phyloP scores from a whole-genome alignment of 345 rosid genomes.

The Bretschneidera sinensis region DNA sequence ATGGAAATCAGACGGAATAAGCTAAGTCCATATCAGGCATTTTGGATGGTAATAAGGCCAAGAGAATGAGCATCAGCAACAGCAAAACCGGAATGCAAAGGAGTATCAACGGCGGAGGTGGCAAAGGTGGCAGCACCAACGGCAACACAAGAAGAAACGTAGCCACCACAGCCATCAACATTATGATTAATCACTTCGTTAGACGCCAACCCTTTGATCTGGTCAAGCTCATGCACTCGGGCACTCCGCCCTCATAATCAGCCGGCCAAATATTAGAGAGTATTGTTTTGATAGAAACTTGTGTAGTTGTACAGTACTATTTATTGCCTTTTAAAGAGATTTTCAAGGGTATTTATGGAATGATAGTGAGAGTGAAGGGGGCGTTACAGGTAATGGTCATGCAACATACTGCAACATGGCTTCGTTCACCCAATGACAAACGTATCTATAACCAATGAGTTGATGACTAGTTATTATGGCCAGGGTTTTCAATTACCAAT shows the following conservation, averaged over 20 bases:
- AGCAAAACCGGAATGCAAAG: neutral
- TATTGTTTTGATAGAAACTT: no score
- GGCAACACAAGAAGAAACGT: constrained; percentile 12
- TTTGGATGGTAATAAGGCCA: constrained; percentile 2
- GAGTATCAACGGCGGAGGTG: constrained; percentile 4
- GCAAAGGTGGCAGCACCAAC: constrained; percentile 12
- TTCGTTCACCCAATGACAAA: neutral
- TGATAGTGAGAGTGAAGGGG: neutral
- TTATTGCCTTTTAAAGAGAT: no score
- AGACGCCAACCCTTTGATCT: no score
- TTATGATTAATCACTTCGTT: neutral
- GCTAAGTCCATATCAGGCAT: constrained; percentile 1
- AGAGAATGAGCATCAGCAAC: constrained; percentile 8
- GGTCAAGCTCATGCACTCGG: no score
- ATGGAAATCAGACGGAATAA: no score
- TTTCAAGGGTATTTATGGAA: neutral
- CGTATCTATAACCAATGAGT: neutral
- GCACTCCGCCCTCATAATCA: no score
- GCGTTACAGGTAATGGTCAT: neutral
- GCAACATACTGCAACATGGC: neutral
- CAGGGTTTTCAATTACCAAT: neutral
- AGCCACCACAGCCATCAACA: neutral
- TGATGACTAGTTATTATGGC: no score
- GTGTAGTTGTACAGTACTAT: no score
- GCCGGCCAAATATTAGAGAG: no score